phyloP scores from a whole-genome alignment of 2,329 filamentous ascomycete genomes.

The Verticillium dahliae region DNA sequence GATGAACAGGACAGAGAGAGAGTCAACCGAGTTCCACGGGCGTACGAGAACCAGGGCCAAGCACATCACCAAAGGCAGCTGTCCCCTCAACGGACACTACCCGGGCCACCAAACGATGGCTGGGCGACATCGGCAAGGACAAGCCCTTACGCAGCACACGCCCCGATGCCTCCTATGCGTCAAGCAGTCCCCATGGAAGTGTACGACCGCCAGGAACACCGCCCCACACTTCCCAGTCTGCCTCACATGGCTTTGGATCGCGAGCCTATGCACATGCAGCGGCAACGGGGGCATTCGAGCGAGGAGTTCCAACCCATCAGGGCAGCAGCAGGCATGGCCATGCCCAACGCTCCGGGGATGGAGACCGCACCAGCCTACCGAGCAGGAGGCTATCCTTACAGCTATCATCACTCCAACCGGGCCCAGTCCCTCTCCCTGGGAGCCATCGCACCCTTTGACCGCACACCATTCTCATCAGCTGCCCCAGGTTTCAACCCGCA shows the following conservation, averaged over 20 bases:
- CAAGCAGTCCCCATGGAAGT: constrained; percentile 23
- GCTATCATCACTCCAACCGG: constrained; percentile 35
- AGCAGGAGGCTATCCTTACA: constrained; percentile 26
- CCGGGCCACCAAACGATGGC: constrained; percentile 20
- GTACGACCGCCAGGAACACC: constrained; percentile 26
- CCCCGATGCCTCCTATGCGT: constrained; percentile 21
- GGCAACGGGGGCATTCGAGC: constrained; percentile 21
- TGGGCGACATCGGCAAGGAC: constrained; percentile 26
- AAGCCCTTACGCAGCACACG: constrained; percentile 26
- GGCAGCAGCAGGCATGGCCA: constrained; percentile 19
- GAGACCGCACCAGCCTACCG: constrained; percentile 27
- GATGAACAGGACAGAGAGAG: constrained; percentile 30
- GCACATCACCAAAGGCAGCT: constrained; percentile 22
- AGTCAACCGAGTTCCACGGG: constrained; percentile 37
- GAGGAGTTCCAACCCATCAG: constrained; percentile 28
- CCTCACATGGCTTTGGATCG: constrained; percentile 31
- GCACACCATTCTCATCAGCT: constrained; percentile 31
- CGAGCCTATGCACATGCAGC: constrained; percentile 21
- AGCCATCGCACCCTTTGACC: constrained; percentile 34
- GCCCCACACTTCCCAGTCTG: constrained; percentile 33
- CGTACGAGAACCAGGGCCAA: constrained; percentile 30
- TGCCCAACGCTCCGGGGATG: constrained; percentile 18
- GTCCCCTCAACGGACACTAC: constrained; percentile 23
- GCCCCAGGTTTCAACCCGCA: constrained; percentile 30
- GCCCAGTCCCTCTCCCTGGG: constrained; percentile 40